Base-by-base conservation (phyloP, 208 protist genomes). In the Leishmania tropica region DNA sequence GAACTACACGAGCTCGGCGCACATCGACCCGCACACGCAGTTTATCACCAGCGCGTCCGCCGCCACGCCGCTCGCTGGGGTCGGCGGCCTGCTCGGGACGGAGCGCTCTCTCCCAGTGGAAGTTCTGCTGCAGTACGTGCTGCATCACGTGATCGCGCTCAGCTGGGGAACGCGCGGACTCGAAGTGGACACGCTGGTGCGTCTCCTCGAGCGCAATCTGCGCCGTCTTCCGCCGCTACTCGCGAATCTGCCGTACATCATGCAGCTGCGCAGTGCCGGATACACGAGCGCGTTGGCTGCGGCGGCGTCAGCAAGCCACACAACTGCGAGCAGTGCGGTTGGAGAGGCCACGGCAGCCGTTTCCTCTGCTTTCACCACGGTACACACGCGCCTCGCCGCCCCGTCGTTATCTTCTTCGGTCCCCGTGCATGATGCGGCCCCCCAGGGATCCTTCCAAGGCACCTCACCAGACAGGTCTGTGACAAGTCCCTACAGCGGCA, bases 121-220 rank as follows among this genome's bases (percentile, higher is more conserved):
- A 71, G 89, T 89, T 37, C 83, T 97, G 31, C 87, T 97, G 76
- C 92, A 95, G 81, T 89, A 95, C 81, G 86, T 91, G 3, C 78
- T 95, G 67, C 93, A 97, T 78, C 92, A 94, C 80, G 47, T 92
- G 13, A 85, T 97, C 53, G 90, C 84, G 15, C 76, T 95, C 65
- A 88, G 87, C 53, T 97, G 93, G 93, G 91, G 92, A 6, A 86
- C 80, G n/a, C 70, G 84, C 64, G 88, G 92, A 0, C 80, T 92
- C 8, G 90, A 92, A 58, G 83, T 94, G 53, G 94, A 96, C 35
- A 89, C 84, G 71, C 80, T 96, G 35, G 67, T 94, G 58, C 88
- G 89, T 0, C 81, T 91, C 65, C 83, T 96, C n/a, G 94, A 97
- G 84, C 87, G 91, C 67, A 93, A 94, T 75, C 87, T 97, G 60